Percentiles rank a stretch among this genome's conserved stretches.
These are phyloP conservation scores for Fragilaria crotonensis DNA, from an alignment of 108 stramenopile species.

Conservation along the genomic window DNA sequence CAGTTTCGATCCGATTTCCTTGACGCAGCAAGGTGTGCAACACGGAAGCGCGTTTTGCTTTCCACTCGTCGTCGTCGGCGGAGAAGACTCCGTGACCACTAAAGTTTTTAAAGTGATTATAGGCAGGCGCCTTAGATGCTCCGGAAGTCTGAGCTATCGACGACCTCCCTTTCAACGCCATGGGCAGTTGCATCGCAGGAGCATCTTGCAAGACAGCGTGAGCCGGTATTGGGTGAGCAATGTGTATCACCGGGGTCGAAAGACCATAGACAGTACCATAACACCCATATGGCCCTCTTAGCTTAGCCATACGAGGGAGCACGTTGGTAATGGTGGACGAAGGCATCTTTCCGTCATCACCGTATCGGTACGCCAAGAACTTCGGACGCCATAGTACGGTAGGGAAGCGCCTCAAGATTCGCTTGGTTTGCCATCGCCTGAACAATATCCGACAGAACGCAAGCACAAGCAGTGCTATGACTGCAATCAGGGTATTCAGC, in stretches of 20 bases:
- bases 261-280: conserved; percentile 91
- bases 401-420: conserved; percentile 37
- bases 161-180: conserved; percentile 1
- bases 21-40: conserved; percentile 60
- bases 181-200: not conserved
- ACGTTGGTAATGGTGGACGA: conserved; percentile 76
- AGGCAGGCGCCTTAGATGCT: conserved; percentile 79
- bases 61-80: conserved; percentile 86
- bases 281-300: conserved; percentile 86
- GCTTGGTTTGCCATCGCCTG: conserved; percentile 17
- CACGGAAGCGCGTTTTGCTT: conserved; percentile 78
- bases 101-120: conserved; percentile 89
- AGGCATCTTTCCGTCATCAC: conserved; percentile 46
- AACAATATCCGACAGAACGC: not conserved
- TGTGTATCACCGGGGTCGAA: conserved; percentile 74
- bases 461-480: not conserved
- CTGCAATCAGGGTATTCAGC: not conserved
- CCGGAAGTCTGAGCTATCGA: conserved; percentile 35
- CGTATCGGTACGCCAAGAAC: conserved; percentile 41
- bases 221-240: conserved; percentile 85
- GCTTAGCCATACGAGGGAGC: conserved; percentile 75
- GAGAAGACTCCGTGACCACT: conserved; percentile 89
- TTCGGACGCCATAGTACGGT: conserved; percentile 69
- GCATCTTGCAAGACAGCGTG: conserved; percentile 31
- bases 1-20: conserved; percentile 32